Evolutionary conservation across 23 red algal genomes (phyloP).

Genomic region (Gracilaria vermiculophylla): DNA sequence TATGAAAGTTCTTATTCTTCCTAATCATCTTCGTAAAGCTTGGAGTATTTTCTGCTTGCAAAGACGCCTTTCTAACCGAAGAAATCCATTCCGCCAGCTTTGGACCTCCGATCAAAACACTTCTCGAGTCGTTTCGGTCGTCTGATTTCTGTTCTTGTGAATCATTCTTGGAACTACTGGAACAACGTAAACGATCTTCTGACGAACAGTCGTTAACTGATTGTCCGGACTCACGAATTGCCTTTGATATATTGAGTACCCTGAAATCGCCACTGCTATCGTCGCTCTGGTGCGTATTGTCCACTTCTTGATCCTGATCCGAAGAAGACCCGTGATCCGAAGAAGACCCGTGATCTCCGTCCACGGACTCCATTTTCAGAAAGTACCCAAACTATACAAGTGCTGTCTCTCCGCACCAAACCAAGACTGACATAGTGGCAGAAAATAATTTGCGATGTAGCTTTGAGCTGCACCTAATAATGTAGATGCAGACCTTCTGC

Average conservation of each 20-base stretch:
- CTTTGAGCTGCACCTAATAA: too few species aligned
- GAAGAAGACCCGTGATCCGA: too few species aligned
- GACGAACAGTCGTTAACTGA: background rate
- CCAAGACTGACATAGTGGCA: too few species aligned
- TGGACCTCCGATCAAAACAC: background rate
- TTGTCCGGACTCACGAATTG: background rate
- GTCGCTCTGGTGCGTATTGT: background rate
- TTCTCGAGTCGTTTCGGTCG: background rate
- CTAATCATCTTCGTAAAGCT: conserved; percentile 39
- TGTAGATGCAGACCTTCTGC: too few species aligned
- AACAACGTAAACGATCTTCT: background rate
- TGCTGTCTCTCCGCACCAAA: too few species aligned
- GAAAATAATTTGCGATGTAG: too few species aligned
- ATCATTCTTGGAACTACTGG: background rate
- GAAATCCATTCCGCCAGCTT: background rate
- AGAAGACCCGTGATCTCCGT: too few species aligned
- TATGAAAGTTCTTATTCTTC: conserved; percentile 62
- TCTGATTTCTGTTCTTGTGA: background rate
- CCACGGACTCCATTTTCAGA: too few species aligned
- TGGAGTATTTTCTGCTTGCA: background rate
- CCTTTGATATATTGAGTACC: background rate
- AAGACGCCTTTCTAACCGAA: background rate
- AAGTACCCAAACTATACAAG: too few species aligned
- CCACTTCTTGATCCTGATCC: background rate
- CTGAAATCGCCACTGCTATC: background rate